Percentiles rank a stretch among this genome's conserved stretches.
These are phyloP conservation scores for Cornus kousa DNA, from an alignment of 148 eudicot species.

Conservation along the genomic window DNA sequence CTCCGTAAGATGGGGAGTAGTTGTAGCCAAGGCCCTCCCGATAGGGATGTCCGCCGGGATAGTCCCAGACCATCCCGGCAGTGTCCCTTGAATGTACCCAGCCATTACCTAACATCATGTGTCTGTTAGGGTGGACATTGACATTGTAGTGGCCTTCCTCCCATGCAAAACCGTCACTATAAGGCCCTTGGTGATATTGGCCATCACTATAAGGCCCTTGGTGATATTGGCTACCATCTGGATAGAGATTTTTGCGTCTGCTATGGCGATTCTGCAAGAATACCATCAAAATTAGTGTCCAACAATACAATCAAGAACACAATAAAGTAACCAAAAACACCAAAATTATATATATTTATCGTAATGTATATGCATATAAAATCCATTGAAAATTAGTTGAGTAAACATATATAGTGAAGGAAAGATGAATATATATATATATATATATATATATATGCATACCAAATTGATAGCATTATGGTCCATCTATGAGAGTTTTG, in stretches of 20 bases:
- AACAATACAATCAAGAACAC: background rate
- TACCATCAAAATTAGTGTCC: too few relatives aligned
- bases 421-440: too few relatives aligned
- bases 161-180: too few relatives aligned
- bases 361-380: too few relatives aligned
- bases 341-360: too few relatives aligned
- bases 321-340: too few relatives aligned
- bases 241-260: background rate
- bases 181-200: too few relatives aligned
- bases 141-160: background rate
- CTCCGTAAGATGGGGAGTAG: background rate
- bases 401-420: background rate
- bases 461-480: background rate
- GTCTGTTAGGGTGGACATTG: background rate
- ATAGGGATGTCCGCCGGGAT: background rate
- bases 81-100: background rate
- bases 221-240: too few relatives aligned
- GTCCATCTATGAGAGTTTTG: background rate
- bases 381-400: too few relatives aligned
- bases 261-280: background rate
- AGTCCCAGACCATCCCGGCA: too few relatives aligned
- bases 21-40: background rate
- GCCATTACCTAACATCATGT: background rate
- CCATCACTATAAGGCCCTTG: too few relatives aligned
- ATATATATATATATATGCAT: too few relatives aligned